A percentile compares a stretch with the other conserved stretches of the same genome.
Conservation (phyloP, 176 grass and related monocot species). For the Otatea glauca region DNA sequence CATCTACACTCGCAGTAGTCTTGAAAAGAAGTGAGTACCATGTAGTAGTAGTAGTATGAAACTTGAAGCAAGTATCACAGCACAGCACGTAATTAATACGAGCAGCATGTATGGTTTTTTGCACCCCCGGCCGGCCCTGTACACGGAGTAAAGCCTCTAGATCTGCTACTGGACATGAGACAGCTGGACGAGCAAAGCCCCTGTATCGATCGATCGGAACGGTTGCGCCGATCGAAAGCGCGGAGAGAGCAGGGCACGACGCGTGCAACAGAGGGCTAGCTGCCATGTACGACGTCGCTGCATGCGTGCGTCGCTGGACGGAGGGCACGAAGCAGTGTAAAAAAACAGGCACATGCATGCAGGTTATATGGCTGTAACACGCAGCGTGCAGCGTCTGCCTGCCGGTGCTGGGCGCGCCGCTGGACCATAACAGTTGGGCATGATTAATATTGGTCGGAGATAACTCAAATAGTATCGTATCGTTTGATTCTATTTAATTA, state of each 20-base stretch:
- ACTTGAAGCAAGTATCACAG: neutral
- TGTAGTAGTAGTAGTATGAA: neutral
- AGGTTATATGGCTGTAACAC: conserved; percentile 11
- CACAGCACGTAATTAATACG: neutral
- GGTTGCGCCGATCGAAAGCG: conserved; percentile 19
- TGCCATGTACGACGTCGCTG: conserved; percentile 3
- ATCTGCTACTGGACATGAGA: conserved; percentile 36
- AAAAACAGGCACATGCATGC: conserved; percentile 40
- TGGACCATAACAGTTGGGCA: conserved; percentile 32
- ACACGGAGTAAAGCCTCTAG: neutral
- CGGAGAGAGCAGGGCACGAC: neutral
- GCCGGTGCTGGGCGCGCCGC: neutral
- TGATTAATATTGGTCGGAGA: too few relatives aligned
- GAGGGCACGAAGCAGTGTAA: conserved; percentile 20
- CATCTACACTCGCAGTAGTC: neutral
- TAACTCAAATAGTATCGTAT: too few relatives aligned
- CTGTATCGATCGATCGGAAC: neutral
- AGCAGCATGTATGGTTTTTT: neutral
- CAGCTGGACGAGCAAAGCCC: conserved; percentile 17
- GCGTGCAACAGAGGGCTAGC: neutral
- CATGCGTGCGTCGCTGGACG: conserved; percentile 28
- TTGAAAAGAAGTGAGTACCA: neutral
- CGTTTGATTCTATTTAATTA: too few relatives aligned
- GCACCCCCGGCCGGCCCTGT: neutral
- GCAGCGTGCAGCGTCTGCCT: neutral